These are phyloP conservation scores for Pythium biforme DNA, from an alignment of 352 stramenopile species.

Conservation along the genomic window DNA sequence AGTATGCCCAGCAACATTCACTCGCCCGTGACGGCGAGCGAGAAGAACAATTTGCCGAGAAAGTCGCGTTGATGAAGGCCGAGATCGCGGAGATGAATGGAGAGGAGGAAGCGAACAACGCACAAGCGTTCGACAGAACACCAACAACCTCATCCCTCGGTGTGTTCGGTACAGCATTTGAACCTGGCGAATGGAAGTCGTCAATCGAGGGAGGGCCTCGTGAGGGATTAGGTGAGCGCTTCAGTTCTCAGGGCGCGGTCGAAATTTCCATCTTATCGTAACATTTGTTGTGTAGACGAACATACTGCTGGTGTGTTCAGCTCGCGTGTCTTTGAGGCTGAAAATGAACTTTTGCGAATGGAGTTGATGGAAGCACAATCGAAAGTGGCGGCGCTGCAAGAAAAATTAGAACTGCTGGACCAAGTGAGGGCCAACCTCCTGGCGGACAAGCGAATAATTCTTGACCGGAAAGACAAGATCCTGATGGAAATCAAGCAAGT, in stretches of 20 bases:
- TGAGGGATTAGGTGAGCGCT: slow-evolving; percentile 47
- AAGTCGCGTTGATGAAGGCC: slow-evolving; percentile 34
- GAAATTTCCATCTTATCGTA: background rate
- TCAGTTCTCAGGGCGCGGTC: no score
- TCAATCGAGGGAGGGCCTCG: slow-evolving; percentile 39
- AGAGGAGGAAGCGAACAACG: slow-evolving; percentile 31
- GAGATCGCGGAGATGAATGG: slow-evolving; percentile 38
- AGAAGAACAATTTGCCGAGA: slow-evolving; percentile 26
- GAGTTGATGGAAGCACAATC: slow-evolving; percentile 59
- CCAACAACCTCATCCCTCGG: slow-evolving; percentile 46
- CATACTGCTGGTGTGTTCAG: slow-evolving; percentile 47
- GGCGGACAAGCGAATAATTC: slow-evolving; percentile 45
- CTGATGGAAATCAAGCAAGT: slow-evolving; percentile 56
- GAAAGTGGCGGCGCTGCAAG: slow-evolving; percentile 39
- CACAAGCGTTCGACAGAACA: slow-evolving; percentile 20
- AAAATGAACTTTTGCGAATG: slow-evolving; percentile 50
- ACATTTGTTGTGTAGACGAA: slow-evolving; percentile 34
- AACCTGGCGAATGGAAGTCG: slow-evolving; percentile 59
- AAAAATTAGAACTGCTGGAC: slow-evolving; percentile 54
- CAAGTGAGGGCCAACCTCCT: slow-evolving; percentile 38
- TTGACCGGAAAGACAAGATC: slow-evolving; percentile 46
- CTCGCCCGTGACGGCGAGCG: slow-evolving; percentile 20
- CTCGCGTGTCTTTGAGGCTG: slow-evolving; percentile 37
- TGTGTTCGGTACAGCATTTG: slow-evolving; percentile 52
- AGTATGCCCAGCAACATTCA: slow-evolving; percentile 49